Conservation (phyloP, 345 rosid species). For the Citrus maxima region DNA sequence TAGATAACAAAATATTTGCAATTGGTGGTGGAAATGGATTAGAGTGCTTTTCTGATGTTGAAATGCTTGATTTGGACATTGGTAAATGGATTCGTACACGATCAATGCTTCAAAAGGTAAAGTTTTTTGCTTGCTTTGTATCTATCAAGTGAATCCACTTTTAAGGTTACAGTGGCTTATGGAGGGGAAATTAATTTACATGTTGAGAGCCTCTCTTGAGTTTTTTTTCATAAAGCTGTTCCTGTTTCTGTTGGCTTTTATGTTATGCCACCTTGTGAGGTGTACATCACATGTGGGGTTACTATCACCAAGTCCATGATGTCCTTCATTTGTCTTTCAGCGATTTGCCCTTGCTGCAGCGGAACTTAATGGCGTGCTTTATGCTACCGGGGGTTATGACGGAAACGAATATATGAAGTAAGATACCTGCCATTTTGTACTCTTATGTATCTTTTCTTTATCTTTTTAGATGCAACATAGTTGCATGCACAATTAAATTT, state of each 20-base stretch:
- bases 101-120: conserved; percentile 70
- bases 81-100: conserved; percentile 63
- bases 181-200: background rate
- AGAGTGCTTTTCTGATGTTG: conserved; percentile 60
- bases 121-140: background rate
- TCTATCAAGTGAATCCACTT: background rate
- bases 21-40: conserved; percentile 68
- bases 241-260: background rate
- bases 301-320: background rate
- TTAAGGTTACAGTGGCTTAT: background rate
- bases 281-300: background rate
- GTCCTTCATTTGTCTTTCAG: conserved; percentile 34
- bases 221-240: background rate
- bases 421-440: conserved; percentile 21
- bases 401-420: conserved; percentile 53
- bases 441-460: background rate
- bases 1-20: conserved; percentile 54
- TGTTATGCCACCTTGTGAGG: background rate
- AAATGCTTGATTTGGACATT: conserved; percentile 72
- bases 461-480: background rate
- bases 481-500: background rate
- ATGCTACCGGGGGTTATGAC: conserved; percentile 77
- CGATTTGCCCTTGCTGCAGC: conserved; percentile 71
- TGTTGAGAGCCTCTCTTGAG: too few relatives aligned
- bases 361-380: conserved; percentile 56